A percentile compares a stretch with the other conserved stretches of the same genome.
Conservation (phyloP, 495 filamentous ascomycete genomes). For the Aspergillus incahuasiensis region DNA sequence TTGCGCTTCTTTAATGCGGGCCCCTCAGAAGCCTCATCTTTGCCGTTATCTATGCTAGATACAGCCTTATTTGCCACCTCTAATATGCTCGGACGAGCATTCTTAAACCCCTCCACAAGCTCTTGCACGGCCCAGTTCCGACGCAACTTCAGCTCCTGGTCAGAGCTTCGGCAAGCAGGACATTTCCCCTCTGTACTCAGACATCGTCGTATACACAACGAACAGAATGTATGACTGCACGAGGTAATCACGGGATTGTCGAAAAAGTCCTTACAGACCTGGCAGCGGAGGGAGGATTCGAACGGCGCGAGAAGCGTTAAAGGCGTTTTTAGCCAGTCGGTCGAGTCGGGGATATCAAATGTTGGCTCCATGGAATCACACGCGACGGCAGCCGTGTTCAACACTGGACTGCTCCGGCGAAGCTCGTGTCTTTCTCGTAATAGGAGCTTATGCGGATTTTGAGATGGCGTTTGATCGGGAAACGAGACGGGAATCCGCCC, state of each 20-base stretch:
- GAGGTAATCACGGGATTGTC: conserved; percentile 88
- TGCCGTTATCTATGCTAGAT: not conserved
- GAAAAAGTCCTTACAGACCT: conserved; percentile 98
- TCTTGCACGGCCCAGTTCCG: conserved; percentile 81
- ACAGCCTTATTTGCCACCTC: conserved; percentile 50
- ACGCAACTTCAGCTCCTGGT: conserved; percentile 79
- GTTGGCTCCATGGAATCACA: conserved; percentile 37
- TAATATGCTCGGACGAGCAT: conserved; percentile 57
- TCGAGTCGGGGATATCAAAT: conserved; percentile 74
- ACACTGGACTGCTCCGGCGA: not conserved
- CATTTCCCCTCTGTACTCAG: conserved; percentile 79
- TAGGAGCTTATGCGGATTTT: not conserved
- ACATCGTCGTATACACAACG: conserved; percentile 83
- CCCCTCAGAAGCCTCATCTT: conserved; percentile 13
- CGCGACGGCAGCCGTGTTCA: not conserved
- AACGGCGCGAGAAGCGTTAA: conserved; percentile 67
- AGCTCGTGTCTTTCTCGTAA: not conserved
- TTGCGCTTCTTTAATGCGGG: conserved; percentile 42
- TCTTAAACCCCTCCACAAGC: conserved; percentile 72
- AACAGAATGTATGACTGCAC: conserved; percentile 96
- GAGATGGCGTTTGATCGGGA: not conserved
- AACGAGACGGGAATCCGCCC: not conserved
- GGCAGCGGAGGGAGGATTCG: conserved; percentile 84
- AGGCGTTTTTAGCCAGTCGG: conserved; percentile 86
- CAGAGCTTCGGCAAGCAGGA: conserved; percentile 69